Percentiles rank a stretch among this genome's conserved stretches.
Conservation (phyloP, 179 eudicot genomes). For the Monotropa hypopitys region DNA sequence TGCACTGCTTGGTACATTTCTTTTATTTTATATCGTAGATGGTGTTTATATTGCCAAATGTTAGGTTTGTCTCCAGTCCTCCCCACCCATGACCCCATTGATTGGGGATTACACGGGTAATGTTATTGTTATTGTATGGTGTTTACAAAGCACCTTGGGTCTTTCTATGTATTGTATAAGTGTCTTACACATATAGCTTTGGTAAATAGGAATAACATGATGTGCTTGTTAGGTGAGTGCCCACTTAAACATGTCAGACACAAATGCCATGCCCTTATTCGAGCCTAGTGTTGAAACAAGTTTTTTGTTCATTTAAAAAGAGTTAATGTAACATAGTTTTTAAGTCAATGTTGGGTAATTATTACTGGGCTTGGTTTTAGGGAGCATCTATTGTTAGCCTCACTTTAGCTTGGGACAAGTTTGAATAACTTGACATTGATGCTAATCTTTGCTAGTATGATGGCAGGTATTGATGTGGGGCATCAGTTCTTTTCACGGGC, state of each 20-base stretch:
- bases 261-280: not conserved
- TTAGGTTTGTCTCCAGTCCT: too few species aligned
- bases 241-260: not conserved
- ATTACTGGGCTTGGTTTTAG: not conserved
- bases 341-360: not conserved
- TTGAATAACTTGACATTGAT: not conserved
- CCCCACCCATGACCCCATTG: too few species aligned
- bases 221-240: not conserved
- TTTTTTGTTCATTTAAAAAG: not conserved
- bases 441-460: slow-evolving; percentile 7
- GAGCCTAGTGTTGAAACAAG: not conserved
- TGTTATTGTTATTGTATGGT: too few species aligned
- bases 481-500: slow-evolving; percentile 87
- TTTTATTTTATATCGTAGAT: not conserved
- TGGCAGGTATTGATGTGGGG: slow-evolving; percentile 86
- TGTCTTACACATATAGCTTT: not conserved
- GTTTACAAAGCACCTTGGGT: not conserved
- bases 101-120: too few species aligned
- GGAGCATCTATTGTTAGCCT: not conserved
- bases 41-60: not conserved
- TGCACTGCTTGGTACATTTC: not conserved
- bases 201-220: not conserved
- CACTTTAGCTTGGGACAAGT: not conserved
- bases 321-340: not conserved
- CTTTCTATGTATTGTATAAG: not conserved